Percentiles rank a stretch among this genome's conserved stretches.
Evolutionary conservation across 2,329 filamentous ascomycete species (phyloP).

Genomic region (Paracoccidioides lutzii): DNA sequence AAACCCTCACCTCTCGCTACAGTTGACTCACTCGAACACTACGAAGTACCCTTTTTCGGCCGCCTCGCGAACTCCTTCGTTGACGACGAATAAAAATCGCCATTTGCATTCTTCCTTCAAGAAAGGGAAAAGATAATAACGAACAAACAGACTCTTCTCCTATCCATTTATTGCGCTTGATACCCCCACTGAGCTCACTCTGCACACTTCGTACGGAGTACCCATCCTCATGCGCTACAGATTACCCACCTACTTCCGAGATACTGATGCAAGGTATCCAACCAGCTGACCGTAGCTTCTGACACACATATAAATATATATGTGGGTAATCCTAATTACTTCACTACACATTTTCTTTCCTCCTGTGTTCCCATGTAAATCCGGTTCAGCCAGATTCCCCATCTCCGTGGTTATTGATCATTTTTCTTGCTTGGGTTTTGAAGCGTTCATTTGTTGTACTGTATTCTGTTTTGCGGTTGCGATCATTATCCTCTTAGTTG

Average conservation of each 20-base stretch:
- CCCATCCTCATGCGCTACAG: background rate
- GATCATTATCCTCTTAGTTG: too few relatives aligned
- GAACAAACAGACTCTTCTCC: background rate
- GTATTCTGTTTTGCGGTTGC: too few relatives aligned
- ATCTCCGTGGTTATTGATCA: too few relatives aligned
- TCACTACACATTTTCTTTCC: background rate
- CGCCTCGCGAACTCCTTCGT: conserved; percentile 75
- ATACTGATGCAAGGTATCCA: background rate
- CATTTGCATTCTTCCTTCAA: background rate
- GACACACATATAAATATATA: background rate
- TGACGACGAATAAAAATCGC: conserved; percentile 57
- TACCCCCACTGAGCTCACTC: background rate
- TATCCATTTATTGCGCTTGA: background rate
- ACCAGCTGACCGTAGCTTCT: background rate
- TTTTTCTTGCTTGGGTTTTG: too few relatives aligned
- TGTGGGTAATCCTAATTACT: background rate
- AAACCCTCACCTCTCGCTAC: background rate
- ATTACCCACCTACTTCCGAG: background rate
- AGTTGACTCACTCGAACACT: conserved; percentile 55
- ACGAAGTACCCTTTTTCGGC: conserved; percentile 79
- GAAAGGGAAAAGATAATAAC: background rate
- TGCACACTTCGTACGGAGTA: background rate
- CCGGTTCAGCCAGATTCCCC: too few relatives aligned
- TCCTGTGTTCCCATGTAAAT: too few relatives aligned
- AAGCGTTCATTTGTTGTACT: too few relatives aligned